Evolutionary conservation across 2,329 filamentous ascomycete species (phyloP), one percentile per base, ranked within the genome.

Genomic region (Paracamarosporium sp.): DNA sequence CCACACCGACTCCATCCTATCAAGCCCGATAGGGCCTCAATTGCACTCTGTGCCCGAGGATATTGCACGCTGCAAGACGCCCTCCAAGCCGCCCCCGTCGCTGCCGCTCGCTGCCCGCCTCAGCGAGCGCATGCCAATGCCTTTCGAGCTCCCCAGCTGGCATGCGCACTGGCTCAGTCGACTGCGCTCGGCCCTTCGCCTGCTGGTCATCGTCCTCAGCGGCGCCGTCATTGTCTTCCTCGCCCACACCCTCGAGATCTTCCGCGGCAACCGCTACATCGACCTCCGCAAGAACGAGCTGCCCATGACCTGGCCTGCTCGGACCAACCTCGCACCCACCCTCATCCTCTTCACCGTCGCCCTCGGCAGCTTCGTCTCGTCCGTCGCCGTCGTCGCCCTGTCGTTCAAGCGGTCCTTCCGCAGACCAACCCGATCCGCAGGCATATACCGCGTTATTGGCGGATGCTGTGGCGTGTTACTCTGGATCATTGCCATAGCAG

Each of bases 251-350:
- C 68, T 76, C 50, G 60, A 70, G 50, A 72, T 75, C 50, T 75
- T 71, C 48, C 68, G 72, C 50, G 67, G 72, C 51, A 75, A 75
- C 61, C 61, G 63, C 44, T 74, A 71, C 57, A 65, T 75, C 56
- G 72, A 75, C 58, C 70, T 75, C 54, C 68, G 72, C 53, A 70
- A 69, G 20, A 73, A 73, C 40, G 73, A 76, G 59, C 63, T 75
- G 53, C 73, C 74, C 60, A 76, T 75, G 70, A 69, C 69, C 51
- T 76, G 74, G 74, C 74, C 74, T 20, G 72, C 72, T 30, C 65
- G 67, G 50, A 76, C 72, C 24, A 75, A 76, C 50, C 72, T 76
- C 28, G 69, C 66, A 5, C 71, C 74, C n/a, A 75, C 71, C 30
- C 66, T 74, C 13, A 62, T 76, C n/a, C 65, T 76, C 36, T 66